Evolutionary conservation across 148 eudicot species (phyloP).

Genomic region (Camellia granthamiana): DNA sequence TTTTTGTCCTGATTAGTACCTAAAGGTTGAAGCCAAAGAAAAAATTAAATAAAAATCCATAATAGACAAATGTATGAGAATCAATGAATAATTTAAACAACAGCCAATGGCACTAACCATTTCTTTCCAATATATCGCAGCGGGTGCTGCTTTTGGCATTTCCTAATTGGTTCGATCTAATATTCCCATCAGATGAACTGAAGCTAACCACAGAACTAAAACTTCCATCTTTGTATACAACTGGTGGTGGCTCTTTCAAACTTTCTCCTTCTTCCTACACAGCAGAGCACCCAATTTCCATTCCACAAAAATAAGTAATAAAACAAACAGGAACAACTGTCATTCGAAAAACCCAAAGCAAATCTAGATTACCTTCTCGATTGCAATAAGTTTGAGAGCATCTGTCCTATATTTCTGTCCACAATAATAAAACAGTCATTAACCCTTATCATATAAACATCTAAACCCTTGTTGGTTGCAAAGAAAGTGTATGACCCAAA

Average conservation of each 20-base stretch:
- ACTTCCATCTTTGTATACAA: constrained; percentile 66
- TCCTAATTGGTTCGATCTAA: constrained; percentile 26
- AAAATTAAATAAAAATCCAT: constrained; percentile 1
- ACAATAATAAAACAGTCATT: constrained; percentile 17
- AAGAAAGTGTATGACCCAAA: background rate
- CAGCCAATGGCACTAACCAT: constrained; percentile 42
- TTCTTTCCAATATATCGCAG: constrained; percentile 19
- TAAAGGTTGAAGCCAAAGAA: constrained; percentile 20
- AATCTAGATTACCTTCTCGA: constrained; percentile 51
- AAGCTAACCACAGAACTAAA: constrained; percentile 30
- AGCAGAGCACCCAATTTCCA: constrained; percentile 6
- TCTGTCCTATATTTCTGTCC: constrained; percentile 63
- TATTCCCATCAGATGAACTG: constrained; percentile 27
- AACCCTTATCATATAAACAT: background rate
- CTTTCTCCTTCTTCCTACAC: constrained; percentile 52
- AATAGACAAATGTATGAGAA: constrained; percentile 10
- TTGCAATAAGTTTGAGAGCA: constrained; percentile 40
- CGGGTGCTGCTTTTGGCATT: constrained; percentile 16
- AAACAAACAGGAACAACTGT: background rate
- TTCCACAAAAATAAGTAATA: background rate
- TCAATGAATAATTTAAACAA: background rate
- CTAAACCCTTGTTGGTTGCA: background rate
- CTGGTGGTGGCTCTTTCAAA: constrained; percentile 59
- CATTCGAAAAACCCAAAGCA: background rate
- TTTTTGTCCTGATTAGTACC: constrained; percentile 23